phyloP scores from a whole-genome alignment of 192 early-diverging fungal genomes.

The Coemansia umbellata region DNA sequence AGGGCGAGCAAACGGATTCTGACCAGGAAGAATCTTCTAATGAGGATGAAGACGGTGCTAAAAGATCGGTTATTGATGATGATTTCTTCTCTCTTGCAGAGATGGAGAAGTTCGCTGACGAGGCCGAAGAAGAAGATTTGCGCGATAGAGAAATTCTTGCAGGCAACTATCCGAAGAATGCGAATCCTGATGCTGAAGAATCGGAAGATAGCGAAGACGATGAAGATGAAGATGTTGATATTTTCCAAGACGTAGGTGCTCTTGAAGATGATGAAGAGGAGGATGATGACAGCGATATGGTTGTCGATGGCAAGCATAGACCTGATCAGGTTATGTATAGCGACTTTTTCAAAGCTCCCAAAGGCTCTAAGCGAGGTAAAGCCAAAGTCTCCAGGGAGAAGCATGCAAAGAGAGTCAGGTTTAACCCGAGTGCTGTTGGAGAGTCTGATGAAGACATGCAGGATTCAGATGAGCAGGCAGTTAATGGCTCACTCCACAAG shows the following conservation, averaged over 20 bases:
- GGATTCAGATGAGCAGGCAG: not conserved
- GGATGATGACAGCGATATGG: constrained; percentile 63
- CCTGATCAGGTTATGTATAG: constrained; percentile 71
- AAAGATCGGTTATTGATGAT: constrained; percentile 77
- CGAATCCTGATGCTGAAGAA: constrained; percentile 59
- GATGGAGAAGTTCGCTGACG: constrained; percentile 85
- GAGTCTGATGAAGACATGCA: constrained; percentile 48
- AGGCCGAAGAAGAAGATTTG: constrained; percentile 54
- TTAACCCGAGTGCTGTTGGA: constrained; percentile 22
- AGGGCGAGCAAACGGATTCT: constrained; percentile 27
- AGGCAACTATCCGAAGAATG: constrained; percentile 44
- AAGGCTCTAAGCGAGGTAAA: constrained; percentile 45
- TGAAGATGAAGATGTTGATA: constrained; percentile 62
- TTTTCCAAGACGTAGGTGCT: constrained; percentile 43
- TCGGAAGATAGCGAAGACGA: constrained; percentile 33
- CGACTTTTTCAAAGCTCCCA: constrained; percentile 81
- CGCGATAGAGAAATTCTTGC: constrained; percentile 53
- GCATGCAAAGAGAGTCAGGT: constrained; percentile 47
- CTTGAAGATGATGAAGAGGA: constrained; percentile 62
- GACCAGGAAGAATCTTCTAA: constrained; percentile 37
- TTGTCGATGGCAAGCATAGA: constrained; percentile 56
- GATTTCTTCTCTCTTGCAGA: constrained; percentile 91
- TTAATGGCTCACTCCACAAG: not conserved
- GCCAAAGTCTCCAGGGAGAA: constrained; percentile 38
- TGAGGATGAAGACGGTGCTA: constrained; percentile 7